These are phyloP conservation scores for Carex arenaria DNA, from an alignment of 202 grass and related monocot genomes.

Conservation along the genomic window DNA sequence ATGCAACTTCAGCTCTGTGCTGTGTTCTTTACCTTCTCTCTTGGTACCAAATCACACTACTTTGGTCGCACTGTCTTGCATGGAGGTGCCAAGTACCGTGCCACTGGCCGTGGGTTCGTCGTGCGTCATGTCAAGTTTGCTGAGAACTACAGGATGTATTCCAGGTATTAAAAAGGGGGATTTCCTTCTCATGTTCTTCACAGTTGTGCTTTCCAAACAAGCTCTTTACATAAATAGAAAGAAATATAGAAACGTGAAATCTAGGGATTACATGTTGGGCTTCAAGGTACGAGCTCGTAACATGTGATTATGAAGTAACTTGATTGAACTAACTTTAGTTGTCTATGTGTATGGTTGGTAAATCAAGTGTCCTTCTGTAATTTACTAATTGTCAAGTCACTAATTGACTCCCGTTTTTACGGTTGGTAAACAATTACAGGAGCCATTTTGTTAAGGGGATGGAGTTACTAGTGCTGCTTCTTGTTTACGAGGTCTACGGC, in stretches of 20 bases:
- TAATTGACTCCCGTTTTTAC: background rate
- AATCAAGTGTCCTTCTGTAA: background rate
- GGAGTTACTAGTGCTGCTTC: slow-evolving; percentile 58
- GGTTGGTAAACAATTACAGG: slow-evolving; percentile 16
- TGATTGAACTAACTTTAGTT: too few species aligned
- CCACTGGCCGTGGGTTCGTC: slow-evolving; percentile 74
- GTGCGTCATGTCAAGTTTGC: slow-evolving; percentile 76
- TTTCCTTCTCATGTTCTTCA: background rate
- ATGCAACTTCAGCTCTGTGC: slow-evolving; percentile 96
- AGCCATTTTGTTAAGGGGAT: slow-evolving; percentile 79
- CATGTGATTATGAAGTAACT: background rate
- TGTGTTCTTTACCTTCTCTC: slow-evolving; percentile 87
- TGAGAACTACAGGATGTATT: slow-evolving; percentile 89
- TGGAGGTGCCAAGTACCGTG: slow-evolving; percentile 68
- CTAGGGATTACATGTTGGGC: background rate
- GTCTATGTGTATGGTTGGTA: too few species aligned
- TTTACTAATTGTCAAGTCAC: background rate
- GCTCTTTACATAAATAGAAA: background rate
- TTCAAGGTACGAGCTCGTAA: background rate
- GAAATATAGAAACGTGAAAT: background rate
- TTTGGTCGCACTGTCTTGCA: slow-evolving; percentile 66
- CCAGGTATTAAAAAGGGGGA: background rate
- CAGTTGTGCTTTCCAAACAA: background rate
- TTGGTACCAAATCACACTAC: slow-evolving; percentile 86
- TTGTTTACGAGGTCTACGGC: slow-evolving; percentile 57